Conservation (phyloP, 2,329 filamentous ascomycete genomes). For the Hymenoscyphus fructigenus region DNA sequence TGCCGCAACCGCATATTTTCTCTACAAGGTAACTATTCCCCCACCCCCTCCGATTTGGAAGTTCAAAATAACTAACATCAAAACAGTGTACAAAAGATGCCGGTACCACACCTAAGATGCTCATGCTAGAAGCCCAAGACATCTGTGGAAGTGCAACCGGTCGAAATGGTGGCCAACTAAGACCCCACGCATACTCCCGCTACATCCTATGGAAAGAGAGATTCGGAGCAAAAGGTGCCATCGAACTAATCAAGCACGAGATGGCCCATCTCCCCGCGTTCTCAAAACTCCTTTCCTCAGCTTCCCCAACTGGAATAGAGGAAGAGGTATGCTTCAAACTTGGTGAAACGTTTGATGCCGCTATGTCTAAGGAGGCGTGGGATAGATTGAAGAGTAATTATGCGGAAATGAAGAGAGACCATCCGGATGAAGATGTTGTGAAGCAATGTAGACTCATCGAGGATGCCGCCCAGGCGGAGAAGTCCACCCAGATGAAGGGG, state of each 20-base stretch:
- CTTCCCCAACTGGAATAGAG: slow-evolving; percentile 35
- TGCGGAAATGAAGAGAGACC: slow-evolving; percentile 32
- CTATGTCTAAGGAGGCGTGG: slow-evolving; percentile 37
- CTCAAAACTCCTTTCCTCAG: slow-evolving; percentile 40
- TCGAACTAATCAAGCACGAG: slow-evolving; percentile 34
- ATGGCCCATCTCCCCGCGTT: slow-evolving; percentile 38
- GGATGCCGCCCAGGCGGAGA: slow-evolving; percentile 31
- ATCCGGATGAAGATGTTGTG: slow-evolving; percentile 34
- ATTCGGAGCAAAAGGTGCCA: slow-evolving; percentile 33
- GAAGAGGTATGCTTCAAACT: slow-evolving; percentile 35
- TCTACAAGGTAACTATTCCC: slow-evolving; percentile 22
- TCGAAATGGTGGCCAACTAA: slow-evolving; percentile 39
- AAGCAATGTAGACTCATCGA: slow-evolving; percentile 36
- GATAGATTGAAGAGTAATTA: slow-evolving; percentile 31
- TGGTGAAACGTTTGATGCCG: slow-evolving; percentile 37
- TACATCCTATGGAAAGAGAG: slow-evolving; percentile 33
- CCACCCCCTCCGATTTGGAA: not conserved
- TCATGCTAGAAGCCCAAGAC: slow-evolving; percentile 43
- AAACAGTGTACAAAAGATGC: slow-evolving; percentile 28
- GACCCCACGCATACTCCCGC: slow-evolving; percentile 37
- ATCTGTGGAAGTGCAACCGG: slow-evolving; percentile 45
- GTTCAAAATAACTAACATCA: not conserved
- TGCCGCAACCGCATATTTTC: slow-evolving; percentile 20
- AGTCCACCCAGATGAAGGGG: slow-evolving; percentile 37
- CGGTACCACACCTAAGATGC: slow-evolving; percentile 27